A percentile compares a stretch with the other conserved stretches of the same genome.
phyloP scores from a whole-genome alignment of 2,329 filamentous ascomycete genomes.

The Fusarium pseudoanthophilum region DNA sequence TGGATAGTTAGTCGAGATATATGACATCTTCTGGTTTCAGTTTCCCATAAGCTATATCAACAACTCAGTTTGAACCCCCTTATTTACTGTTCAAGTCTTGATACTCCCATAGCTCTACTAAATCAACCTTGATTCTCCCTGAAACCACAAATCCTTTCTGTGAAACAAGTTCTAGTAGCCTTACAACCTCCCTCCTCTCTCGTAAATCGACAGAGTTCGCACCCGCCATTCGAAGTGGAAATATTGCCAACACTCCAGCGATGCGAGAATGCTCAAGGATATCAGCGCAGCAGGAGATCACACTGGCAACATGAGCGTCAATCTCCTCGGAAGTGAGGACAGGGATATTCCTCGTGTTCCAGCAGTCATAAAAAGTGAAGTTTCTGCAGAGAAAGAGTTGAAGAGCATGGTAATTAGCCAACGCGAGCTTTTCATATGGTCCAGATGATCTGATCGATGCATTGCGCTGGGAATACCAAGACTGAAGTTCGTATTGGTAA shows the following conservation, averaged over 20 bases:
- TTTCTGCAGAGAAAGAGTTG: slow-evolving; percentile 39
- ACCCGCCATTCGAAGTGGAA: slow-evolving; percentile 42
- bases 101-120: slow-evolving; percentile 37
- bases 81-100: neutral
- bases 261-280: slow-evolving; percentile 22
- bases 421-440: slow-evolving; percentile 2
- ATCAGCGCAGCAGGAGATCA: neutral
- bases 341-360: slow-evolving; percentile 23
- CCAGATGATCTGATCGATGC: rapidly evolving
- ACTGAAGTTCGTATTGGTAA: slow-evolving; percentile 7
- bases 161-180: slow-evolving; percentile 21
- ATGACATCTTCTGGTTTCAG: rapidly evolving
- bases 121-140: slow-evolving; percentile 34
- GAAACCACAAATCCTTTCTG: slow-evolving; percentile 41
- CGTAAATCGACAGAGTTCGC: neutral
- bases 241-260: slow-evolving; percentile 35
- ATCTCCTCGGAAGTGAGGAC: neutral
- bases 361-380: slow-evolving; percentile 40
- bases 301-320: neutral
- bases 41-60: rapidly evolving
- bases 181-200: neutral
- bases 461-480: neutral
- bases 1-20: rapidly evolving
- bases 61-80: rapidly evolving
- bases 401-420: slow-evolving; percentile 29